Percentiles rank a stretch among this genome's conserved stretches.
Conservation (phyloP, 2,329 filamentous ascomycete genomes). For the Xylariaceae sp. region DNA sequence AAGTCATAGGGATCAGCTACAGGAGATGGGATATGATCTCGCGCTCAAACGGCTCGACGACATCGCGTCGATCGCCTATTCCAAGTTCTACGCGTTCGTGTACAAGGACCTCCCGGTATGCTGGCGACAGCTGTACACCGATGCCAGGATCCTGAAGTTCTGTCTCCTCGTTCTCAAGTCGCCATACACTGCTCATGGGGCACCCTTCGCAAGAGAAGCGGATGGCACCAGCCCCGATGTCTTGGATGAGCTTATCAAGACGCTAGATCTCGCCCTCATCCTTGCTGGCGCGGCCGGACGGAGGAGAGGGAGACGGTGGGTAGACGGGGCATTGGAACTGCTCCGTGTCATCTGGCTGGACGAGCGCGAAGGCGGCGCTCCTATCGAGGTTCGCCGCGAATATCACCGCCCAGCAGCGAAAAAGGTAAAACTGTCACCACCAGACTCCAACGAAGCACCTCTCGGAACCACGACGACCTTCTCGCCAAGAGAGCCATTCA, state of each 20-base stretch:
- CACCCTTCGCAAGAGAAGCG: neutral
- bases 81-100: slow-evolving; percentile 64
- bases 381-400: neutral
- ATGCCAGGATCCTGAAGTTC: slow-evolving; percentile 62
- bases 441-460: neutral
- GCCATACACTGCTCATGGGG: slow-evolving; percentile 10
- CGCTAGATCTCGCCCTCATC: slow-evolving; percentile 72
- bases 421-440: slow-evolving; percentile 13
- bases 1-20: too few relatives aligned
- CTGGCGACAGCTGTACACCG: slow-evolving; percentile 69
- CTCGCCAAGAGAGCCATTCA: slow-evolving; percentile 35
- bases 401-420: slow-evolving; percentile 18
- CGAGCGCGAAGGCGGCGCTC: neutral
- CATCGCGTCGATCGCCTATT: slow-evolving; percentile 52
- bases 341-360: slow-evolving; percentile 26
- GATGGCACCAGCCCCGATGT: slow-evolving; percentile 9
- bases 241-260: slow-evolving; percentile 54
- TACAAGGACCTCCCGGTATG: slow-evolving; percentile 60
- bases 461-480: slow-evolving; percentile 22
- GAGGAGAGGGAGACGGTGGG: slow-evolving; percentile 43
- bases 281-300: slow-evolving; percentile 59
- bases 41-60: slow-evolving; percentile 46
- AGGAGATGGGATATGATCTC: slow-evolving; percentile 22
- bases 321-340: slow-evolving; percentile 45
- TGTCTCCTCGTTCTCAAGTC: slow-evolving; percentile 30